Conservation (phyloP, 768 basidiomycete genomes). For the Russula virescens region DNA sequence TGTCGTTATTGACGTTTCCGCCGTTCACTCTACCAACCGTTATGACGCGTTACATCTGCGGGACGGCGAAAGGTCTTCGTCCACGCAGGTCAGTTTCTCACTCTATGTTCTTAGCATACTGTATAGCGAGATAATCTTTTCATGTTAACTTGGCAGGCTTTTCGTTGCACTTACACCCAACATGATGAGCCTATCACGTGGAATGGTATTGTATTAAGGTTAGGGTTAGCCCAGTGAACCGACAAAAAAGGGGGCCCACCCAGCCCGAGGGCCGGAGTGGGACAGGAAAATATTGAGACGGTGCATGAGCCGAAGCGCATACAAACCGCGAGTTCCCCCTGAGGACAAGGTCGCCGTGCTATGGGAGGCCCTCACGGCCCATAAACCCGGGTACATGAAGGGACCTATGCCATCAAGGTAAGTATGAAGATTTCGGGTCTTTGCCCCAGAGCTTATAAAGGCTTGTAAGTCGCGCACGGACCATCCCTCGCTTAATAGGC, state of each 20-base stretch:
- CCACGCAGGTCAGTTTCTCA: too few relatives aligned
- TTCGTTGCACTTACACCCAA: too few relatives aligned
- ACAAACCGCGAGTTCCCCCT: constrained; percentile 27
- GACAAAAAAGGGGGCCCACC: constrained; percentile 25
- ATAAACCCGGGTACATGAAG: constrained; percentile 27
- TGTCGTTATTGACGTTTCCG: neutral
- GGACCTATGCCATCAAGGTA: constrained; percentile 29
- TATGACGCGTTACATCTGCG: too few relatives aligned
- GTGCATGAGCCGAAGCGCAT: constrained; percentile 69
- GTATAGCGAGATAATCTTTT: too few relatives aligned
- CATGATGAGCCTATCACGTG: too few relatives aligned
- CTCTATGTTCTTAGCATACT: too few relatives aligned
- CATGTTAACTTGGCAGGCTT: too few relatives aligned
- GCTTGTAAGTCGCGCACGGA: neutral
- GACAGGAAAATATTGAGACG: constrained; percentile 78
- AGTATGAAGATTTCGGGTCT: constrained; percentile 22
- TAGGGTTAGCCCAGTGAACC: constrained; percentile 4
- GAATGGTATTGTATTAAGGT: neutral
- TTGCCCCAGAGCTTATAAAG: neutral
- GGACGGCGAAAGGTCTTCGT: too few relatives aligned
- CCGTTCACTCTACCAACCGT: neutral
- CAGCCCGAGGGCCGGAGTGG: constrained; percentile 46
- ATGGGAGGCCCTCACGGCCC: constrained; percentile 28
- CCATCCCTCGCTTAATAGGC: neutral
- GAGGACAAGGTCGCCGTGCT: constrained; percentile 29